Evolutionary conservation across 768 basidiomycete species (phyloP).

Genomic region (Naganishia onofrii): DNA sequence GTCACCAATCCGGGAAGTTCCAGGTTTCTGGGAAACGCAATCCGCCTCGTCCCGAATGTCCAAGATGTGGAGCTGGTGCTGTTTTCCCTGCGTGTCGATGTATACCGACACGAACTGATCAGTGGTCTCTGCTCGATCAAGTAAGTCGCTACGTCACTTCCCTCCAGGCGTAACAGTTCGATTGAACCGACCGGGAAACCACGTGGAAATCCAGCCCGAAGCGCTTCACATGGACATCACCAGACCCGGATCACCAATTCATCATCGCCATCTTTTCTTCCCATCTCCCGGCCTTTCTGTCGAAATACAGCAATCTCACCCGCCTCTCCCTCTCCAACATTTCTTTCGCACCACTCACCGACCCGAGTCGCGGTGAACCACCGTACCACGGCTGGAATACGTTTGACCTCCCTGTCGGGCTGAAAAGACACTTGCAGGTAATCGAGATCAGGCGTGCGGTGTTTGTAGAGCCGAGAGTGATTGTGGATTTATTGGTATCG

Average conservation of each 20-base stretch:
- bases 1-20: constrained; percentile 15
- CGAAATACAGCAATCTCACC: constrained; percentile 19
- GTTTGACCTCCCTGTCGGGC: not conserved
- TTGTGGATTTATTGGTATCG: constrained; percentile 19
- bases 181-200: not conserved
- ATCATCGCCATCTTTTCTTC: constrained; percentile 30
- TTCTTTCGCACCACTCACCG: constrained; percentile 22
- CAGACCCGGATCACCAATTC: constrained; percentile 28
- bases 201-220: constrained; percentile 16
- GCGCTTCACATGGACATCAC: constrained; percentile 25
- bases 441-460: constrained; percentile 23
- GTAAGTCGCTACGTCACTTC: constrained; percentile 1
- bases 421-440: constrained; percentile 15
- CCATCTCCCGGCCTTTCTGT: constrained; percentile 13
- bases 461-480: constrained; percentile 24
- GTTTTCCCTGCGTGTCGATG: constrained; percentile 23
- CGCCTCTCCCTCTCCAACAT: constrained; percentile 23
- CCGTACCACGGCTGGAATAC: constrained; percentile 19
- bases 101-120: constrained; percentile 13
- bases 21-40: constrained; percentile 14
- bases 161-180: not conserved
- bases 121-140: constrained; percentile 18
- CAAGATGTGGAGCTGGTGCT: constrained; percentile 15
- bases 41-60: constrained; percentile 13
- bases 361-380: constrained; percentile 24